Percentiles rank a stretch among this genome's conserved stretches.
phyloP scores from a whole-genome alignment of 2,329 filamentous ascomycete genomes.

The Aspergillus terreus region DNA sequence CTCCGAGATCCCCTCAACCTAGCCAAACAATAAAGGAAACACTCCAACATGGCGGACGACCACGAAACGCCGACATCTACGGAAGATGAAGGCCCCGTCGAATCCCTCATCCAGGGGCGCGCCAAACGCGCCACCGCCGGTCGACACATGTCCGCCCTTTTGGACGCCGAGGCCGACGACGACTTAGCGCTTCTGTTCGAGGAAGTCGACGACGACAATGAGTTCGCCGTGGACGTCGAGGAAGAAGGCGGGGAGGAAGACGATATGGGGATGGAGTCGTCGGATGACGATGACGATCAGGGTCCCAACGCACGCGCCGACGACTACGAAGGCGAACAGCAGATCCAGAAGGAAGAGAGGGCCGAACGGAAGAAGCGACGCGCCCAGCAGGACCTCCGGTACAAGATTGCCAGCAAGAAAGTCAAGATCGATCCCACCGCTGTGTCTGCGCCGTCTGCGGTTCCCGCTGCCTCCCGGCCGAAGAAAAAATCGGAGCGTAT shows the following conservation, averaged over 20 bases:
- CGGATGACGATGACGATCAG: conserved; percentile 75
- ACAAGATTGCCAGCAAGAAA: conserved; percentile 60
- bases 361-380: conserved; percentile 78
- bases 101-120: conserved; percentile 46
- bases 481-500: conserved; percentile 70
- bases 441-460: conserved; percentile 8
- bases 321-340: conserved; percentile 81
- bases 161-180: conserved; percentile 71
- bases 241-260: conserved; percentile 56
- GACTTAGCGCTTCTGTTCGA: conserved; percentile 61
- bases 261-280: conserved; percentile 82
- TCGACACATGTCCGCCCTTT: conserved; percentile 74
- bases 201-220: conserved; percentile 58
- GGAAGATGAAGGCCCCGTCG: conserved; percentile 27
- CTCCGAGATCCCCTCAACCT: too few species aligned
- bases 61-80: conserved; percentile 19
- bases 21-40: background rate
- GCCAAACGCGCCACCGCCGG: conserved; percentile 76
- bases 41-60: conserved; percentile 20
- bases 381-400: conserved; percentile 66
- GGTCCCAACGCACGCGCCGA: conserved; percentile 54
- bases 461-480: conserved; percentile 39
- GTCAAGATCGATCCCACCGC: conserved; percentile 65
- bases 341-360: conserved; percentile 73
- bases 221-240: conserved; percentile 35